A percentile compares a stretch with the other conserved stretches of the same genome.
These are phyloP conservation scores for Ilyonectria sp. DNA, from an alignment of 2,329 filamentous ascomycete genomes.

Conservation along the genomic window DNA sequence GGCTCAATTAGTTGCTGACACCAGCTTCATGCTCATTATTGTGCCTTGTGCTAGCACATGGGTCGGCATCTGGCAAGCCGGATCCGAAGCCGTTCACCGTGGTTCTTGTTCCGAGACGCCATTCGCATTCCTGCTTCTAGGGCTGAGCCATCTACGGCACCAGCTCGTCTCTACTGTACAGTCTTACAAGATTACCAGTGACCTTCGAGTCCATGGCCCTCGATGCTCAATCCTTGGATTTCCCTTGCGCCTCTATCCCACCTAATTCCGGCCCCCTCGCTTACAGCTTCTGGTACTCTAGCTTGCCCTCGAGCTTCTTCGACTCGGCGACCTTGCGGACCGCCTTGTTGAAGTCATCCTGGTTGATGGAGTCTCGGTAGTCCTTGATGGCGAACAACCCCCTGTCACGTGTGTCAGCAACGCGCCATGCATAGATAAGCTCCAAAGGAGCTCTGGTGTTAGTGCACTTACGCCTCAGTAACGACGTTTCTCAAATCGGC, in stretches of 20 bases:
- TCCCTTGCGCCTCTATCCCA: constrained; percentile 30
- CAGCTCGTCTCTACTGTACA: constrained; percentile 49
- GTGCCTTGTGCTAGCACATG: not conserved
- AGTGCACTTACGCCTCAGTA: constrained; percentile 88
- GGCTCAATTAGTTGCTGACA: constrained; percentile 21
- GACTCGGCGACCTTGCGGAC: constrained; percentile 97
- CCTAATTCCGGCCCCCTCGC: constrained; percentile 24
- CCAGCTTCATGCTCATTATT: not conserved
- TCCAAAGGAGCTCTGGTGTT: not conserved
- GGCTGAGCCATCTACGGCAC: constrained; percentile 42
- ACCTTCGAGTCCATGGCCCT: constrained; percentile 36
- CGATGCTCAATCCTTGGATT: constrained; percentile 28
- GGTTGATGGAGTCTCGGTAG: constrained; percentile 94
- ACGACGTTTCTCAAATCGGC: constrained; percentile 98
- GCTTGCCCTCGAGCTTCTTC: constrained; percentile 98
- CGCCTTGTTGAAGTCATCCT: constrained; percentile 99
- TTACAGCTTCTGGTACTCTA: constrained; percentile 97
- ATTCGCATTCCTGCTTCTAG: constrained; percentile 46
- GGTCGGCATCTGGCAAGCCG: not conserved
- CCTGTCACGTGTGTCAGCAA: constrained; percentile 62
- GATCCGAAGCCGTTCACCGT: constrained; percentile 14
- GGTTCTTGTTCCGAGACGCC: constrained; percentile 42
- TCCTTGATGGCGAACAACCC: constrained; percentile 99
- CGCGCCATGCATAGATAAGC: constrained; percentile 6
- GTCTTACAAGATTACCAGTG: constrained; percentile 46